Conservation (phyloP, 1,284 basidiomycete species). For the Melampsora larici-populina region DNA sequence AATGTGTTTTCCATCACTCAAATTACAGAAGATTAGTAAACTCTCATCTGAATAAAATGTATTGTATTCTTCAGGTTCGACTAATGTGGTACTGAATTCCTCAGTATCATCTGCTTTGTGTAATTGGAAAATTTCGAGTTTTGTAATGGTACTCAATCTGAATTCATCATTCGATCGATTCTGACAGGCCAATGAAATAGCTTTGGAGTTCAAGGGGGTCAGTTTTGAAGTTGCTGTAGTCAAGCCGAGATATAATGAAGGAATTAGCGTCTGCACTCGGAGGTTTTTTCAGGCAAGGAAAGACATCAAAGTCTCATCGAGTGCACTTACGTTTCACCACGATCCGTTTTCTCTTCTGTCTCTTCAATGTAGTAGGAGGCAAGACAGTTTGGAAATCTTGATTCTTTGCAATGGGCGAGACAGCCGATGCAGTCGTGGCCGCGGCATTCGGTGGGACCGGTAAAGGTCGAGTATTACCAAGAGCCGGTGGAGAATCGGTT, state of each 20-base stretch:
- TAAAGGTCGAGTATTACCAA: conserved; percentile 29
- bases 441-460: conserved; percentile 21
- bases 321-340: not conserved
- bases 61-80: conserved; percentile 23
- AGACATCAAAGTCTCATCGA: not conserved
- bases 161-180: not conserved
- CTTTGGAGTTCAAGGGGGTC: not conserved
- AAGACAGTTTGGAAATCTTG: conserved; percentile 1
- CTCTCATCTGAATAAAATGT: conserved; percentile 26
- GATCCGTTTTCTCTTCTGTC: not conserved
- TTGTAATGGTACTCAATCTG: not conserved
- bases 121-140: conserved; percentile 33
- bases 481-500: not conserved
- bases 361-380: not conserved
- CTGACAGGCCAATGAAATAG: not conserved
- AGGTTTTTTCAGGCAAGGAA: not conserved
- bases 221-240: not conserved
- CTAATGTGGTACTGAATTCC: conserved; percentile 31
- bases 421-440: not conserved
- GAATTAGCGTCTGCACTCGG: not conserved
- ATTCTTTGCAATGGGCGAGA: not conserved
- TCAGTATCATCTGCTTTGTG: conserved; percentile 4
- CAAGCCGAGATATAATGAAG: not conserved
- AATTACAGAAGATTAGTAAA: conserved; percentile 24
- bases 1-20: conserved; percentile 18